Evolutionary conservation across 345 rosid genomes (phyloP), one percentile per base, ranked within the genome.

Genomic region (Geranium brycei): DNA sequence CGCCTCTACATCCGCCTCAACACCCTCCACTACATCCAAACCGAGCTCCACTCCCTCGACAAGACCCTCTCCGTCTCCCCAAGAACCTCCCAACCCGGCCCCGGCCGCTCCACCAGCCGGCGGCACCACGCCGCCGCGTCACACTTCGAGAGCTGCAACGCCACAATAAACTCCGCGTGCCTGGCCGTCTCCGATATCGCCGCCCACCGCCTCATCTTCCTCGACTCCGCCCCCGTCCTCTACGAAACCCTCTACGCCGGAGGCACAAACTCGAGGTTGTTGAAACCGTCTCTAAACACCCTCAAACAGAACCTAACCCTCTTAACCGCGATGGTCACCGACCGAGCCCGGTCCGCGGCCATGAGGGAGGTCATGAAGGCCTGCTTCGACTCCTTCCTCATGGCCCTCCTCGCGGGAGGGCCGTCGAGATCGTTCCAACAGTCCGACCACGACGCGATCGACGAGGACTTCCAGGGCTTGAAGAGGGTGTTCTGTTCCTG

Each of bases 1-100:
- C 91, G 97, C 55, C 85, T 87, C 7, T 89, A 89, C 59, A 82
- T 92, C 61, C 89, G 91, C 61, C 90, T 92, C 62, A 92, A 89
- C 74, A 87, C 97, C 17, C 60, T 92, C 58, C 95, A 90, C 58
- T 92, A 83, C 68, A 76, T 90, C 60, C 81, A 78, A 60, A 75
- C 91, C 30, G 87, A 87, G 63, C 82, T 89, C 68, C 88, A 89
- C 66, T 79, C 91, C 38, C 82, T 92, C n/a, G 88, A 90, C 68
- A 92, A 90, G 76, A 69, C 85, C 65, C 85, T 92, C 59, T 76
- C 91, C 40, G 66, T 87, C 40, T 82, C 87, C 41, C 91, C 97
- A 83, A 78, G 62, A 64, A 78, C 5, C 72, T 80, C 4, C 80
- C 82, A 17, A 72, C 83, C 76, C 0, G 69, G 79, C 10, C 79